Evolutionary conservation across 2,329 filamentous ascomycete genomes (phyloP), one percentile per base, ranked within the genome.

Genomic region (Xylaria sp.): DNA sequence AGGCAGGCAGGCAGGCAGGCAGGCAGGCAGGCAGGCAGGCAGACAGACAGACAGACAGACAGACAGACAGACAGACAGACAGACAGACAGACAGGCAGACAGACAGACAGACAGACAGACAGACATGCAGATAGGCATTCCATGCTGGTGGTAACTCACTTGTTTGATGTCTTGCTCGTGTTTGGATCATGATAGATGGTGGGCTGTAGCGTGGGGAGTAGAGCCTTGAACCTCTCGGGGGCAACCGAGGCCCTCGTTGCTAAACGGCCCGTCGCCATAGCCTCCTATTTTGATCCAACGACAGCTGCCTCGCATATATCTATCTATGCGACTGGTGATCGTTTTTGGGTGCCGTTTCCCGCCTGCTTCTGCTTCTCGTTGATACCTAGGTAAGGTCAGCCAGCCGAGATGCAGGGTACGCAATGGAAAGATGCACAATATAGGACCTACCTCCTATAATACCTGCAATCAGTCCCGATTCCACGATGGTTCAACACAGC

Each of bases 121-220:
- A 28, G 20, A 23, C 4, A 23, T 12, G 28, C 28, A 30, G 39
- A 20, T 4, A 28, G 18, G 30, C 7, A 23, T 12, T 25, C 23
- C 13, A 32, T 25, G 48, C 15, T 23, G 28, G 23, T 20, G 25
- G 15, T 15, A 46, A 59, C 76, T 76, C 41, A 78, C 77, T 77
- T 78, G 53, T 76, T 76, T 13, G 73, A 56, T 7, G 70, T 70
- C 59, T 78, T 76, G 52, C 63, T 75, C 5, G 73, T 66, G 60
- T 72, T 74, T 10, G 76, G 76, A 60, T 79, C 77, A 48, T 76
- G 73, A 59, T 78, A 79, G 30, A 77, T 73, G 10, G 77, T 78
- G 32, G 77, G 77, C 65, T 76, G 77, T 32, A 79, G 61, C 30
- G 72, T 70, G 36, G 77, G 76, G 32, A 79, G 70, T 13, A 76